A percentile compares a stretch with the other conserved stretches of the same genome.
Evolutionary conservation across 441 rosid species (phyloP).

Genomic region (Daphne laureola): DNA sequence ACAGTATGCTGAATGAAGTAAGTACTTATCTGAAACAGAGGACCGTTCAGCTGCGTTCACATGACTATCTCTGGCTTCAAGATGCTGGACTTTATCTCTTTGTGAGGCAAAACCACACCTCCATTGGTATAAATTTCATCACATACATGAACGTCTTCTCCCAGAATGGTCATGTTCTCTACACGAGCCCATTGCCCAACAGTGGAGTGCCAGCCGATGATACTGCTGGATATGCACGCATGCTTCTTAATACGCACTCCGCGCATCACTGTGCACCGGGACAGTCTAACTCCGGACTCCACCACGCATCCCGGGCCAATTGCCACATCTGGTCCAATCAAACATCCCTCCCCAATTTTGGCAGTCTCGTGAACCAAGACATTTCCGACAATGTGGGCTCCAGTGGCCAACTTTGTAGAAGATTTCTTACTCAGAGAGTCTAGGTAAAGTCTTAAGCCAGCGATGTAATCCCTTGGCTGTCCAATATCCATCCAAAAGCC

Average conservation of each 20-base stretch:
- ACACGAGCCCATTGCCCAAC: constrained; percentile 54
- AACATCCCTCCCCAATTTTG: constrained; percentile 39
- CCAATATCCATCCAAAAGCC: constrained; percentile 75
- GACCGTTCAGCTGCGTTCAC: constrained; percentile 20
- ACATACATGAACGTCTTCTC: constrained; percentile 39
- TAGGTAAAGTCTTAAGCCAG: constrained; percentile 44
- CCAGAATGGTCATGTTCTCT: constrained; percentile 39
- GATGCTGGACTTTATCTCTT: constrained; percentile 45
- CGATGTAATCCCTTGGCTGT: constrained; percentile 48
- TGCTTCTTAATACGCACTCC: constrained; percentile 46
- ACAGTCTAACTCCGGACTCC: constrained; percentile 44
- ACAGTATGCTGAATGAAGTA: too few relatives aligned
- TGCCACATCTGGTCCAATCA: constrained; percentile 54
- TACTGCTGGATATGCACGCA: constrained; percentile 47
- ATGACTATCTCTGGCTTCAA: constrained; percentile 42
- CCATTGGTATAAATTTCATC: constrained; percentile 51
- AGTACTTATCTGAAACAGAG: too few relatives aligned
- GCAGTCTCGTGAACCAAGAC: constrained; percentile 41
- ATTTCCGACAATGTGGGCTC: constrained; percentile 35
- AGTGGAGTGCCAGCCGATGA: constrained; percentile 57
- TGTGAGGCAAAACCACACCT: constrained; percentile 43
- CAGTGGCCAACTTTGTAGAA: constrained; percentile 24
- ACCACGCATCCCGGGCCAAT: constrained; percentile 46
- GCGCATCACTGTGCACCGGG: constrained; percentile 41
- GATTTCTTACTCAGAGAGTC: constrained; percentile 30